A percentile compares a stretch with the other conserved stretches of the same genome.
Conservation (phyloP, 2,329 filamentous ascomycete species). For the Aschersonia sp. region DNA sequence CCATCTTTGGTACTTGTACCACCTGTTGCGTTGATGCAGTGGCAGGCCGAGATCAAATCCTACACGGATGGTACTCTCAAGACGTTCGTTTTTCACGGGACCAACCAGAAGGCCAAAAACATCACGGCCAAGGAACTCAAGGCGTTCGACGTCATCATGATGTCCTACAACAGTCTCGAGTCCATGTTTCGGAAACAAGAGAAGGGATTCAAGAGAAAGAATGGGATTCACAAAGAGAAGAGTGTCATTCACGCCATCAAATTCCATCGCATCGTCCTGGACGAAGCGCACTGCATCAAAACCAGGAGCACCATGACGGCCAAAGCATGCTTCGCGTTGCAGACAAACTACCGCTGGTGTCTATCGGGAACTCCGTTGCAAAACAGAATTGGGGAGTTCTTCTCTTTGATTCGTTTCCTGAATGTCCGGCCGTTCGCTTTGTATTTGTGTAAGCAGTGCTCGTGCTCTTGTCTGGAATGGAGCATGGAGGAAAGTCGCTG, state of each 20-base stretch:
- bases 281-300: constrained; percentile 94
- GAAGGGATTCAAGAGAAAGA: constrained; percentile 74
- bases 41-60: constrained; percentile 66
- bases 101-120: constrained; percentile 68
- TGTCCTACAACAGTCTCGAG: constrained; percentile 87
- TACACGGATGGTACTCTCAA: constrained; percentile 83
- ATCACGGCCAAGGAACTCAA: constrained; percentile 62
- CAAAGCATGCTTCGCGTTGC: constrained; percentile 84
- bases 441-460: constrained; percentile 83
- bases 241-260: constrained; percentile 70
- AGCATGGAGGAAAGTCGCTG: constrained; percentile 58
- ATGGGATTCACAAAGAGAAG: constrained; percentile 65
- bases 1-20: constrained; percentile 83
- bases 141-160: constrained; percentile 86
- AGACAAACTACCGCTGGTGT: constrained; percentile 86
- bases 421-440: constrained; percentile 80
- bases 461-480: constrained; percentile 76
- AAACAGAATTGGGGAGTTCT: constrained; percentile 94
- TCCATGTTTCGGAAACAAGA: constrained; percentile 85
- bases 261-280: constrained; percentile 84
- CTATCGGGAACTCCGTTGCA: constrained; percentile 89
- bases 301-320: constrained; percentile 79
- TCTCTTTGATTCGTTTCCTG: constrained; percentile 84
- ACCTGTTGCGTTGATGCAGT: constrained; percentile 90
- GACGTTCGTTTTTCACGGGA: constrained; percentile 80